phyloP scores from a whole-genome alignment of 2,329 filamentous ascomycete genomes.

The Cladosporium halotolerans region DNA sequence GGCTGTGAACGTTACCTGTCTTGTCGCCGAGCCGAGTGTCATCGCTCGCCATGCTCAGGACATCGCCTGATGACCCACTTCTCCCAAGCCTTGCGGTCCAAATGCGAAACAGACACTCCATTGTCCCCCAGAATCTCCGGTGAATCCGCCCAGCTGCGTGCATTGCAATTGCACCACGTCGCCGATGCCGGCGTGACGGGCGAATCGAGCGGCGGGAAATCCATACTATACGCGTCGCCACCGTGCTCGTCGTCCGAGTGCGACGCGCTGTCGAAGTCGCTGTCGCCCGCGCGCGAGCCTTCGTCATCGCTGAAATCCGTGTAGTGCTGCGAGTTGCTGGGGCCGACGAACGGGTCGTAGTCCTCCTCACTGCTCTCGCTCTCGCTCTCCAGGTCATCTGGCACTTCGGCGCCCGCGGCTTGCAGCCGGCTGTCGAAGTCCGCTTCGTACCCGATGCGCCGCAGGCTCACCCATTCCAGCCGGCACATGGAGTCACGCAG shows the following conservation, averaged over 20 bases:
- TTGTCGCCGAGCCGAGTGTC: not conserved
- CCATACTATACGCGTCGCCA: conserved; percentile 36
- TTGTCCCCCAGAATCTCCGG: conserved; percentile 45
- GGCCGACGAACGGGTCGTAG: conserved; percentile 16
- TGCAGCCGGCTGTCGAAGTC: conserved; percentile 42
- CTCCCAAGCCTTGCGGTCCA: conserved; percentile 51
- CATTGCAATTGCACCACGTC: conserved; percentile 42
- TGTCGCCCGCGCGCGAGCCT: not conserved
- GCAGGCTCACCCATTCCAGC: conserved; percentile 58
- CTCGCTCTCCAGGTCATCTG: conserved; percentile 40
- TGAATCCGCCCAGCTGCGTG: conserved; percentile 31
- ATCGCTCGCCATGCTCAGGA: conserved; percentile 31
- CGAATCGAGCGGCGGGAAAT: conserved; percentile 38
- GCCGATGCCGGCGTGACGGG: conserved; percentile 43
- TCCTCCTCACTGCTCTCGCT: conserved; percentile 35
- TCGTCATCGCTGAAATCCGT: conserved; percentile 18
- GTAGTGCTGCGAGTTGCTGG: conserved; percentile 5
- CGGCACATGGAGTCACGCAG: conserved; percentile 51
- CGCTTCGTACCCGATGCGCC: conserved; percentile 53
- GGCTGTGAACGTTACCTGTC: no score
- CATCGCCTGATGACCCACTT: conserved; percentile 49
- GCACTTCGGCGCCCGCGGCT: conserved; percentile 41
- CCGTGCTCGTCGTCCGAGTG: conserved; percentile 35
- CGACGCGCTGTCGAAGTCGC: conserved; percentile 14
- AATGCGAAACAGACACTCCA: conserved; percentile 40